Evolutionary conservation across 1,139 yeast species (phyloP).

Genomic region (Geotrichum citri-aurantii): DNA sequence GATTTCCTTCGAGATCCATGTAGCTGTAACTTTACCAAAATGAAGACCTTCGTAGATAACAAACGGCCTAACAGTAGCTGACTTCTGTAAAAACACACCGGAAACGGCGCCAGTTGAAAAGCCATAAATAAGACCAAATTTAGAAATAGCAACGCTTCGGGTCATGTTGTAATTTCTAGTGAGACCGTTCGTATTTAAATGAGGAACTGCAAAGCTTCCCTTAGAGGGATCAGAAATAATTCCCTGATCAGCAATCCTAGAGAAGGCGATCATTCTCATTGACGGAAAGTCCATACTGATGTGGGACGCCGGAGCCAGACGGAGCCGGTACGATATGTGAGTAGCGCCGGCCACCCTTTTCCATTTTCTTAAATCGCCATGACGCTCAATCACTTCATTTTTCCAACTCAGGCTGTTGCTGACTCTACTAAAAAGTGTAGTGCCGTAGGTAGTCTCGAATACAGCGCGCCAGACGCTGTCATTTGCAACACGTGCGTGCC

Average conservation of each 20-base stretch:
- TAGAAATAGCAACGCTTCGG: conserved; percentile 28
- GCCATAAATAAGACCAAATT: conserved; percentile 34
- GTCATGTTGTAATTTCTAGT: not conserved
- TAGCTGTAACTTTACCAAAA: conserved; percentile 26
- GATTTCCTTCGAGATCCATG: conserved; percentile 33
- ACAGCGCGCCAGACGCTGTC: conserved; percentile 35
- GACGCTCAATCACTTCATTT: conserved; percentile 30
- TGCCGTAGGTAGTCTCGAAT: conserved; percentile 25
- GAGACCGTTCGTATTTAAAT: conserved; percentile 26
- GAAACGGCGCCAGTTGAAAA: conserved; percentile 29
- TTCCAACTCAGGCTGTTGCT: conserved; percentile 32
- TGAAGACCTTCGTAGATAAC: conserved; percentile 26
- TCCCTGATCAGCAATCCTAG: conserved; percentile 28
- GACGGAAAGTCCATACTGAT: conserved; percentile 30
- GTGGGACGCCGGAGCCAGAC: conserved; percentile 26
- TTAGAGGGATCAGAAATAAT: conserved; percentile 32
- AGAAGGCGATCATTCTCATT: conserved; percentile 29
- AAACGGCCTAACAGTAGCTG: conserved; percentile 31
- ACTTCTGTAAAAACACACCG: conserved; percentile 29
- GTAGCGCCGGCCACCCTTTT: conserved; percentile 25
- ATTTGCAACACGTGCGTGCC: conserved; percentile 32
- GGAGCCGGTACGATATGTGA: conserved; percentile 31
- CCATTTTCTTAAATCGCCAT: conserved; percentile 31
- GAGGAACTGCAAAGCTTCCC: conserved; percentile 33
- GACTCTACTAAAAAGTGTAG: conserved; percentile 28